Percentiles rank a stretch among this genome's conserved stretches.
phyloP scores from a whole-genome alignment of 2,329 filamentous ascomycete genomes.

The Ophidiomyces ophidiicola region DNA sequence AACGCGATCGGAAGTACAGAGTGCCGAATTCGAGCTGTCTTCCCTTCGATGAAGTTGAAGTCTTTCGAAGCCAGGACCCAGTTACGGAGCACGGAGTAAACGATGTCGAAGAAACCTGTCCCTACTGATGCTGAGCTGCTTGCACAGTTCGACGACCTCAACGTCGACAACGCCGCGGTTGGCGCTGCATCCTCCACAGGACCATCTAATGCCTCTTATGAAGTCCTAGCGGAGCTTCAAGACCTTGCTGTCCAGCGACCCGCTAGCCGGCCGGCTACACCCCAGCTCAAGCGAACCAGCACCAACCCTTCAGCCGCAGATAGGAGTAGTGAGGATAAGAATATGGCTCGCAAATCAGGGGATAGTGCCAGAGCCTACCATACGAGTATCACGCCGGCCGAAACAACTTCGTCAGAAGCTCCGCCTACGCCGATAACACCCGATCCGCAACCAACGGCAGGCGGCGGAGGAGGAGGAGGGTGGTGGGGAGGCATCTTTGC shows the following conservation, averaged over 20 bases:
- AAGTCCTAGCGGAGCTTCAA: conserved; percentile 79
- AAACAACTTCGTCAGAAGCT: conserved; percentile 28
- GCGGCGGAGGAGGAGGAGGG: conserved; percentile 56
- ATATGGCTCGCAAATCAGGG: conserved; percentile 54
- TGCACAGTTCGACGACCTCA: conserved; percentile 39
- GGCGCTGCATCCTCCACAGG: conserved; percentile 1
- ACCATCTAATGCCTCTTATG: conserved; percentile 37
- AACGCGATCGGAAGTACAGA: too few relatives aligned
- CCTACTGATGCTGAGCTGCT: conserved; percentile 39
- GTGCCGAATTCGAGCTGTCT: too few relatives aligned
- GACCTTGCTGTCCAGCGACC: conserved; percentile 61
- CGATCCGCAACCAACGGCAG: conserved; percentile 43
- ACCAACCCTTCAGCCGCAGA: conserved; percentile 31
- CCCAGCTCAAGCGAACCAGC: conserved; percentile 48
- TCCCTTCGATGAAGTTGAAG: not conserved
- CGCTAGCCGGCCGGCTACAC: conserved; percentile 65
- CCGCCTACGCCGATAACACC: conserved; percentile 46
- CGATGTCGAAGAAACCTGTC: conserved; percentile 22
- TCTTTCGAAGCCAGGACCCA: not conserved
- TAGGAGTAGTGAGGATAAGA: conserved; percentile 54
- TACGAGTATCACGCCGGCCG: conserved; percentile 57
- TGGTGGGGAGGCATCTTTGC: conserved; percentile 85
- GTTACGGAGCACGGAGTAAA: too few relatives aligned
- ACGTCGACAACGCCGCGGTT: conserved; percentile 22
- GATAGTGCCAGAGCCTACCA: conserved; percentile 64